Evolutionary conservation across 163 green algal species (phyloP).

Genomic region (Scenedesmus sp.): DNA sequence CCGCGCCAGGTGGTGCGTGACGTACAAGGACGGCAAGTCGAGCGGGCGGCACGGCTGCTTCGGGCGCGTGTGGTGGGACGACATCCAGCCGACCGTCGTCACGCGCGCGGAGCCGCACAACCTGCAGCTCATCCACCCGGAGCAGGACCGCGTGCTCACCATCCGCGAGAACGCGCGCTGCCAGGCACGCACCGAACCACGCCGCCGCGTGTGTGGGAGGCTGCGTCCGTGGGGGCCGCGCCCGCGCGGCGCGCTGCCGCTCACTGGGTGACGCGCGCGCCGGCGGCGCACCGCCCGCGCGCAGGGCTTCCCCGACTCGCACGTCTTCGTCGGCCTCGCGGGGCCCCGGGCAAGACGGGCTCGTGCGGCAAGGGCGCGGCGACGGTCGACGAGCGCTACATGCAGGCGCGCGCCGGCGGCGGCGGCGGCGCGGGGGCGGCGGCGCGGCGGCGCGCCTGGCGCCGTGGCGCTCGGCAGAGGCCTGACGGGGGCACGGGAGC

Average conservation of each 20-base stretch:
- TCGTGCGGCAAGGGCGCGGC: slow-evolving; percentile 44
- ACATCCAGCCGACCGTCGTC: slow-evolving; percentile 74
- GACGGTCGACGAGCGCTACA: slow-evolving; percentile 55
- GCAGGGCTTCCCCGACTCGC: slow-evolving; percentile 86
- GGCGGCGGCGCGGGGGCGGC: no score
- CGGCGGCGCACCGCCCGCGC: no score
- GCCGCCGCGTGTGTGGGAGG: no score
- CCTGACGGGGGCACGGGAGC: no score
- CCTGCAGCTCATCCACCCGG: slow-evolving; percentile 70
- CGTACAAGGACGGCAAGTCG: slow-evolving; percentile 64
- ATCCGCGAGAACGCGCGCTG: slow-evolving; percentile 76
- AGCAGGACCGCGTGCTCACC: slow-evolving; percentile 69
- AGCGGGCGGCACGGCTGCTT: slow-evolving; percentile 67
- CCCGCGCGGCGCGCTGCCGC: no score
- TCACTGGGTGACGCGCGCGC: no score
- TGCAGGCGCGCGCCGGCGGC: slow-evolving; percentile 46
- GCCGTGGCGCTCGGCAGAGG: no score
- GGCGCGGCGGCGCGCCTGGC: no score
- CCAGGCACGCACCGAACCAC: no score
- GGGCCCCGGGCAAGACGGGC: not conserved
- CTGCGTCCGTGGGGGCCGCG: no score
- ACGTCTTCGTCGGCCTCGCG: slow-evolving; percentile 60
- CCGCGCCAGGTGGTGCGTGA: slow-evolving; percentile 68
- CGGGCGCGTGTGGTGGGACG: slow-evolving; percentile 55
- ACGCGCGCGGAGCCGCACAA: slow-evolving; percentile 83